Evolutionary conservation across 2,329 filamentous ascomycete genomes (phyloP).

Genomic region (Beauveria scarabaeidicola): DNA sequence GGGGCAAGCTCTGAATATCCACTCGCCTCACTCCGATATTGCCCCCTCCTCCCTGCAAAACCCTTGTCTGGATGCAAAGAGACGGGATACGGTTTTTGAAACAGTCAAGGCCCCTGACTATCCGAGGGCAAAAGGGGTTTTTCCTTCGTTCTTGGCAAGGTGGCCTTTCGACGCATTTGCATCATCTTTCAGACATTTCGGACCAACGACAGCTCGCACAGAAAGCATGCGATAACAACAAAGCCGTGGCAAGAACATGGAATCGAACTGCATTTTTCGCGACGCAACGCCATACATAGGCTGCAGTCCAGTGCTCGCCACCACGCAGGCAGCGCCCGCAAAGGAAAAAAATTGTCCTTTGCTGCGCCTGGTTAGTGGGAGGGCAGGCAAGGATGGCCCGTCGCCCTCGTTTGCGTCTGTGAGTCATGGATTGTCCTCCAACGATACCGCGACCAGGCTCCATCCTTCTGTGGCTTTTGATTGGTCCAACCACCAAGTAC

Average conservation of each 20-base stretch:
- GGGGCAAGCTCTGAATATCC: conserved; percentile 8
- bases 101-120: conserved; percentile 8
- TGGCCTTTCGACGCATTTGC: background rate
- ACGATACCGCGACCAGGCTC: conserved; percentile 8
- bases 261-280: background rate
- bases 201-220: background rate
- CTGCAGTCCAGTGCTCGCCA: background rate
- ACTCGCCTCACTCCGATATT: conserved; percentile 19
- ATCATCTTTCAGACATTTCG: background rate
- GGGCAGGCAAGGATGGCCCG: too few species aligned
- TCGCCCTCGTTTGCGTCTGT: conserved; percentile 10
- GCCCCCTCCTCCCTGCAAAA: conserved; percentile 13
- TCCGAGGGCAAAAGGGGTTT: background rate
- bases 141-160: background rate
- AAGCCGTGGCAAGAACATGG: background rate
- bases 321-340: background rate
- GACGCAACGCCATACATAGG: background rate
- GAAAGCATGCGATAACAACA: background rate
- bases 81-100: conserved; percentile 14
- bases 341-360: background rate
- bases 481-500: conserved; percentile 6
- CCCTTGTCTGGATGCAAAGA: conserved; percentile 14
- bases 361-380: conserved; percentile 1
- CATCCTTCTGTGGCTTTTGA: background rate
- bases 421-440: conserved; percentile 12